Conservation (phyloP, 108 stramenopile genomes). For the Cylindrotheca fusiformis region DNA sequence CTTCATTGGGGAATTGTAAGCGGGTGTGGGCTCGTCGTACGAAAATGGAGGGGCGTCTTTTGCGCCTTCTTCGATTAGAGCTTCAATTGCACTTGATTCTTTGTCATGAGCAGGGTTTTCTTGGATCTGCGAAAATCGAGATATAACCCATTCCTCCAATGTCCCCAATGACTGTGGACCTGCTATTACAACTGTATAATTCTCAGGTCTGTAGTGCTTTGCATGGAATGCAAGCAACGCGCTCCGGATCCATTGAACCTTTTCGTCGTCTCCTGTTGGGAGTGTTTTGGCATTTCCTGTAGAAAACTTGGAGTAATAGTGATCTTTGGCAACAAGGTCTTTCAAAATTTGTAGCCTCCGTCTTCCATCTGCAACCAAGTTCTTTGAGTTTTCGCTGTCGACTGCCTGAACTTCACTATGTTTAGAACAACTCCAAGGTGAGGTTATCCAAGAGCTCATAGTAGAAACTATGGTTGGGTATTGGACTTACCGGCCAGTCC, state of each 20-base stretch:
- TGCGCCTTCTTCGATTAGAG: slow-evolving; percentile 57
- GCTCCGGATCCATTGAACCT: slow-evolving; percentile 51
- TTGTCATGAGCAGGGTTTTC: slow-evolving; percentile 3
- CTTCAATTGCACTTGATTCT: slow-evolving; percentile 33
- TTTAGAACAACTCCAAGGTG: too few relatives aligned
- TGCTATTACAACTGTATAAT: slow-evolving; percentile 73
- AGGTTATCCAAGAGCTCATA: too few relatives aligned
- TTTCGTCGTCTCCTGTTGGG: slow-evolving; percentile 44
- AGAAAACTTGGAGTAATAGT: slow-evolving; percentile 83
- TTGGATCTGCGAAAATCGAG: slow-evolving; percentile 57
- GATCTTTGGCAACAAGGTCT: slow-evolving; percentile 52
- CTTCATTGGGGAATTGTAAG: slow-evolving; percentile 49
- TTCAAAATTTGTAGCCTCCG: slow-evolving; percentile 83
- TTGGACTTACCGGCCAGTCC: slow-evolving; percentile 73
- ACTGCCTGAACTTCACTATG: slow-evolving; percentile 90
- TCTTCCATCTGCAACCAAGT: slow-evolving; percentile 69
- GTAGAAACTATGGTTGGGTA: too few relatives aligned
- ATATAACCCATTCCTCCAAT: slow-evolving; percentile 68
- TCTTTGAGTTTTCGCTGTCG: slow-evolving; percentile 88
- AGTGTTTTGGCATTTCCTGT: slow-evolving; percentile 78
- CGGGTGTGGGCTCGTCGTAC: slow-evolving; percentile 32
- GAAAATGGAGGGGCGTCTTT: slow-evolving; percentile 56
- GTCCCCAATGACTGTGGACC: slow-evolving; percentile 79
- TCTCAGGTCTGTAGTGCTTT: slow-evolving; percentile 76
- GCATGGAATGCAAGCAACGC: slow-evolving; percentile 79